Base-by-base conservation (phyloP, 108 stramenopile species). In the Schizochytrium sp. region DNA sequence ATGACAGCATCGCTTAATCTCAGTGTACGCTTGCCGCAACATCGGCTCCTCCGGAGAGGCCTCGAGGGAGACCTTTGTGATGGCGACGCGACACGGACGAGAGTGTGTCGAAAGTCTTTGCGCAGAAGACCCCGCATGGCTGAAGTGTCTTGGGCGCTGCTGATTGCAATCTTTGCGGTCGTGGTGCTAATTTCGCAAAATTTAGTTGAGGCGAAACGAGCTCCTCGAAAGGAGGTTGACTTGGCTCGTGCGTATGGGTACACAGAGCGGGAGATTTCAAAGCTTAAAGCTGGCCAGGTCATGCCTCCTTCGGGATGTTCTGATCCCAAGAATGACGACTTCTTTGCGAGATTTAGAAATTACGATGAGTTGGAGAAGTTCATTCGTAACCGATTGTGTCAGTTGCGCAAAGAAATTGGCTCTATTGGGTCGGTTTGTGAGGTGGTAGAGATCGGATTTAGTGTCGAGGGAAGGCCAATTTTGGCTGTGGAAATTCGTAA, bases 391-490 rank as follows among this genome's bases (percentile, higher is more conserved):
- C 76, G 76, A 10, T 38, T 83, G 45, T 83, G 76, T 28, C 50
- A 83, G 47, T 53, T 83, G 76, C 76, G 76, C 17, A 10, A 53
- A n/a, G 76, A 83, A 40, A 83, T 83, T 40, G 76, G 76, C 50
- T 83, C 76, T 42, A 38, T 83, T 7, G 76, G 76, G 28, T 10
- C 47, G 17, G 45, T n/a, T 7, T 83, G 76, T 53, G 76, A 55
- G 76, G 76, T 83, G 15, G 76, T 83, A 53, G 76, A 83, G 76
- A 83, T 83, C 55, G 76, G 76, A n/a, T 53, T 38, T 42, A 83
- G 76, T 53, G 76, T 83, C 50, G 76, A 83, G 53, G 76, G 76
- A 2, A 46, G 76, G 47, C 76, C 76, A 5, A 83, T 83, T 19
- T 40, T 55, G 47, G 76, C 76, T 40, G 3, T 83, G 5, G 76